Evolutionary conservation across 495 filamentous ascomycete species (phyloP).

Genomic region (Glarea lozoyensis): DNA sequence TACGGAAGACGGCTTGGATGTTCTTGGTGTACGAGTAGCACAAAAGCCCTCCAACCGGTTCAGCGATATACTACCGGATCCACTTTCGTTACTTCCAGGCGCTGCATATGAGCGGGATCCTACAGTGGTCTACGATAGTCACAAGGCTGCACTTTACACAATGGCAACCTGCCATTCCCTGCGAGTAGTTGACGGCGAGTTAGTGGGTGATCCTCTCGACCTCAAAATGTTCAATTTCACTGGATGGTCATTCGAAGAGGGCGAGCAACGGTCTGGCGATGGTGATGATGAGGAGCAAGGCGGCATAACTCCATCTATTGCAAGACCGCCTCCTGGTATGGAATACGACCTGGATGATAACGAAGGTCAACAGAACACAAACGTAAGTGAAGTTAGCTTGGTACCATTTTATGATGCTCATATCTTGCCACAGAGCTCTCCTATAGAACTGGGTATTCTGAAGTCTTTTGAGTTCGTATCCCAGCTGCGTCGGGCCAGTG

Average conservation of each 20-base stretch:
- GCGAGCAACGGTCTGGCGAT: slow-evolving; percentile 49
- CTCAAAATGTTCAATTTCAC: slow-evolving; percentile 99
- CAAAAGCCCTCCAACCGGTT: slow-evolving; percentile 48
- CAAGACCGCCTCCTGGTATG: slow-evolving; percentile 61
- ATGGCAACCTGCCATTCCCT: slow-evolving; percentile 98
- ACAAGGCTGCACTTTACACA: slow-evolving; percentile 70
- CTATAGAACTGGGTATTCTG: slow-evolving; percentile 75
- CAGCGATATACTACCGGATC: slow-evolving; percentile 34
- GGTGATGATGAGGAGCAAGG: slow-evolving; percentile 56
- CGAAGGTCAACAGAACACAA: slow-evolving; percentile 18
- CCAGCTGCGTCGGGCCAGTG: slow-evolving; percentile 86
- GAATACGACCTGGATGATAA: slow-evolving; percentile 44
- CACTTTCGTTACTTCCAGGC: slow-evolving; percentile 44
- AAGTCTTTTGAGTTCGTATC: slow-evolving; percentile 95
- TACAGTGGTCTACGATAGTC: slow-evolving; percentile 49
- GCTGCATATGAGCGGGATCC: slow-evolving; percentile 44
- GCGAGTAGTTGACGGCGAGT: slow-evolving; percentile 72
- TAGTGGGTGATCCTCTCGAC: slow-evolving; percentile 91
- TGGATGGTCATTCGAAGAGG: slow-evolving; percentile 85
- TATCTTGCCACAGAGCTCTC: slow-evolving; percentile 18
- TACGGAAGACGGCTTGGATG: slow-evolving; percentile 94
- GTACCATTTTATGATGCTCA: not conserved
- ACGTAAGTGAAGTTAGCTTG: slow-evolving; percentile 22
- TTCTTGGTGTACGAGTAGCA: slow-evolving; percentile 77
- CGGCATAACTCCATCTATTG: slow-evolving; percentile 69